Conservation (phyloP, 176 grass and related monocot genomes). For the Oryza coarctata region DNA sequence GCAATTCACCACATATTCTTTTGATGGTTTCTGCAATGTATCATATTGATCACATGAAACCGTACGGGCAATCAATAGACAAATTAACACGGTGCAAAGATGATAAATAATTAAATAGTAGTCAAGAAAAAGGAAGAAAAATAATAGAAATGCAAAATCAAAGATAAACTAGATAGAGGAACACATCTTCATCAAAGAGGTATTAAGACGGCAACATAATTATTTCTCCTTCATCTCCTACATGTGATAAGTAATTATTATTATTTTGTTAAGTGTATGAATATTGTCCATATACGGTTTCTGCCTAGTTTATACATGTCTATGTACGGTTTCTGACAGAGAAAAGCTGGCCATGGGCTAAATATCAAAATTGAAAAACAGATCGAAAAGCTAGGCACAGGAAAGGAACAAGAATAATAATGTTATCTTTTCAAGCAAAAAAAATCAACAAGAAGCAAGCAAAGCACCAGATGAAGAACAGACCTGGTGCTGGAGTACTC, state of each 20-base stretch:
- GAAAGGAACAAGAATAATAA: background rate
- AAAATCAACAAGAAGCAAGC: background rate
- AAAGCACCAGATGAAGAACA: background rate
- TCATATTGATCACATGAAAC: conserved; percentile 30
- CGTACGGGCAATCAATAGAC: conserved; percentile 24
- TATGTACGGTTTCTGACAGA: background rate
- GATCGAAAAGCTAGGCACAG: conserved; percentile 22
- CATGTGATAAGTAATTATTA: no score
- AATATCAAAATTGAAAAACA: background rate
- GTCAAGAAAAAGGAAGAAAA: background rate
- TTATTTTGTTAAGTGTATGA: background rate
- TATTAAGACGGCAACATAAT: background rate
- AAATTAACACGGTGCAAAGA: background rate
- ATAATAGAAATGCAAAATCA: background rate
- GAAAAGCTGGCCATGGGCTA: background rate
- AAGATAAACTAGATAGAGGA: background rate
- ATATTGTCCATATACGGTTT: background rate
- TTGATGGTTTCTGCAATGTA: conserved; percentile 17
- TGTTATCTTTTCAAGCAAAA: background rate
- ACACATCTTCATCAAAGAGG: background rate
- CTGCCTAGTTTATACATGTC: background rate
- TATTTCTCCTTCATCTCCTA: background rate
- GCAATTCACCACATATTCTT: background rate
- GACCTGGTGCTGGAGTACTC: conserved; percentile 86
- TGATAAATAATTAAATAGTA: conserved; percentile 5